phyloP scores from a whole-genome alignment of 257 asterid genomes.

The Nicotiana tomentosiformis region DNA sequence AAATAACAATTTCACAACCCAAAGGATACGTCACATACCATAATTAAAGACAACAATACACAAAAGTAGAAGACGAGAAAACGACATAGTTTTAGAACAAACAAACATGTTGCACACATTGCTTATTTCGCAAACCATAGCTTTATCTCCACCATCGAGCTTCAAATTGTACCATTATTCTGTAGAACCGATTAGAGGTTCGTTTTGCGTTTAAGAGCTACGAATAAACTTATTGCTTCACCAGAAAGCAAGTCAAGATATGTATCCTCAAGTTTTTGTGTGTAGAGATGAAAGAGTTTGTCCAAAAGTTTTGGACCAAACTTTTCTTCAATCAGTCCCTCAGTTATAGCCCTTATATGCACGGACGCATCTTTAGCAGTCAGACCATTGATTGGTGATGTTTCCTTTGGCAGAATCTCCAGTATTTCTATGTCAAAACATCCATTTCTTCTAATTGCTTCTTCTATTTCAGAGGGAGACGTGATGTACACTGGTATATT shows the following conservation, averaged over 20 bases:
- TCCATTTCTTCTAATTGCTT: conserved; percentile 10
- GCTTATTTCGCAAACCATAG: neutral
- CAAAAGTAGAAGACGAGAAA: neutral
- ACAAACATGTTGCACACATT: neutral
- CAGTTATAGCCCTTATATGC: neutral
- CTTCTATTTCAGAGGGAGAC: conserved; percentile 23
- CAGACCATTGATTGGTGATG: neutral
- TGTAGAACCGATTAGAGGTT: neutral
- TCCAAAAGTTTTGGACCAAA: conserved; percentile 2
- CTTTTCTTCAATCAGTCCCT: neutral
- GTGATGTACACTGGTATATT: conserved; percentile 26
- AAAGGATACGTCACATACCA: neutral
- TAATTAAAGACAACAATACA: neutral
- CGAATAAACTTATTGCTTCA: neutral
- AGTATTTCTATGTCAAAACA: conserved; percentile 16
- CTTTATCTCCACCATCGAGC: neutral
- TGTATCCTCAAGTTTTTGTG: conserved; percentile 2
- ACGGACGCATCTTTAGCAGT: neutral
- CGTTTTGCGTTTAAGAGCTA: neutral
- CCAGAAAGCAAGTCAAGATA: neutral
- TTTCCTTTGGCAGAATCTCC: conserved; percentile 2
- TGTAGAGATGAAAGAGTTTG: neutral
- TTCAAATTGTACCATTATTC: neutral
- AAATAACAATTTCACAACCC: neutral
- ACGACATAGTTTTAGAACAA: too few species aligned